Percentiles rank a stretch among this genome's conserved stretches.
These are phyloP conservation scores for Zopfia rhizophila DNA, from an alignment of 2,329 filamentous ascomycete species.

Conservation along the genomic window DNA sequence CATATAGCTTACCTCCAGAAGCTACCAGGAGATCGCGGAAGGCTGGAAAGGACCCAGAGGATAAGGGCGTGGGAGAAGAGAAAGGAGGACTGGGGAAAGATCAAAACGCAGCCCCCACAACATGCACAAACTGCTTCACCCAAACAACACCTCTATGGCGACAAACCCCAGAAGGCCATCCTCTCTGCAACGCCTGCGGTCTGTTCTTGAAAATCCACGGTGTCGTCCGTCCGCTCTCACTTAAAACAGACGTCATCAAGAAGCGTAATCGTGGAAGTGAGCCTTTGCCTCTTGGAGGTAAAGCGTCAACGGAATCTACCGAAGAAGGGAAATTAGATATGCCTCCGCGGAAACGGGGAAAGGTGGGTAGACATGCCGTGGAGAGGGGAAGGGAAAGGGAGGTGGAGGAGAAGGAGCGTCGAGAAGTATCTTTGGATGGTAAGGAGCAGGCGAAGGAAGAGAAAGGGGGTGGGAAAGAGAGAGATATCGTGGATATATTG, in stretches of 20 bases:
- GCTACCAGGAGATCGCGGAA: too few relatives aligned
- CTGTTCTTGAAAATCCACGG: conserved; percentile 89
- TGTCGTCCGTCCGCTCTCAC: conserved; percentile 90
- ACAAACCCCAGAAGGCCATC: conserved; percentile 95
- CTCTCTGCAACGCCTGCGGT: conserved; percentile 97
- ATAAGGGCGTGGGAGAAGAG: too few relatives aligned
- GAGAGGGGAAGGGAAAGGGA: conserved; percentile 8
- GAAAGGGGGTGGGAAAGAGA: conserved; percentile 8
- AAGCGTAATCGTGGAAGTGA: conserved; percentile 87
- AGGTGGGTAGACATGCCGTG: too few relatives aligned
- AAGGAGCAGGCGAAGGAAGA: background rate
- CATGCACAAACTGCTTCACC: conserved; percentile 95
- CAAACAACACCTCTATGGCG: conserved; percentile 98
- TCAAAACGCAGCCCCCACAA: conserved; percentile 73
- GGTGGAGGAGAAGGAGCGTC: background rate
- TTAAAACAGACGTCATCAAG: conserved; percentile 99
- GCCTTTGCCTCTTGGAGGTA: conserved; percentile 68
- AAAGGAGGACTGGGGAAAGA: too few relatives aligned
- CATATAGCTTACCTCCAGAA: too few relatives aligned
- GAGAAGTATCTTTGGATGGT: background rate
- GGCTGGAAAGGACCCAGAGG: too few relatives aligned
- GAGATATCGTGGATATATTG: conserved; percentile 31
- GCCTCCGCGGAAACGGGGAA: too few relatives aligned
- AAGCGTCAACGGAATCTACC: conserved; percentile 72
- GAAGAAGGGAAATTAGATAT: too few relatives aligned